Conservation (phyloP, 257 asterid species). For the Solanum tarapatanum region DNA sequence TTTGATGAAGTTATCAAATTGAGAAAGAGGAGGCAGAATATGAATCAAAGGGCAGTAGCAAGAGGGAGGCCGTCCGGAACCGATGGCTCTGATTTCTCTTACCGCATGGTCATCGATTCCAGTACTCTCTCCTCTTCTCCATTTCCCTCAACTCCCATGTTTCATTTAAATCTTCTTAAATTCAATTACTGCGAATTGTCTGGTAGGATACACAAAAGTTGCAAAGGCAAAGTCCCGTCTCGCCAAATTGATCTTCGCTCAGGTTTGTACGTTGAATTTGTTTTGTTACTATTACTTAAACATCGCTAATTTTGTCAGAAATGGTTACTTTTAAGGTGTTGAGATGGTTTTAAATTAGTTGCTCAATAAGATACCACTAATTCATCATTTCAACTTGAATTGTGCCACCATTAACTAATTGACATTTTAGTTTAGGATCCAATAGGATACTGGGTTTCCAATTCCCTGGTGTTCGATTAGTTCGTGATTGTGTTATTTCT, state of each 20-base stretch:
- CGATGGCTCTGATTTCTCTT: conserved; percentile 81
- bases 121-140: conserved; percentile 14
- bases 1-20: neutral
- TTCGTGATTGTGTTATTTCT: neutral
- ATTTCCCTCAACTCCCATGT: neutral
- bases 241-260: conserved; percentile 34
- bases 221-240: conserved; percentile 61
- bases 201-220: conserved; percentile 58
- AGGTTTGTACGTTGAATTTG: conserved; percentile 26
- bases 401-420: no score
- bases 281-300: neutral
- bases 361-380: no score
- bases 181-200: neutral
- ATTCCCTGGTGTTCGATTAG: no score
- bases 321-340: no score
- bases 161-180: neutral
- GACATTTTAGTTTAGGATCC: no score
- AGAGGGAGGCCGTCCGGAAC: conserved; percentile 62
- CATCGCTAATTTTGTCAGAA: neutral
- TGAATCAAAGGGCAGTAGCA: conserved; percentile 32
- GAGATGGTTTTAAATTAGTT: no score
- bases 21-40: neutral
- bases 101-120: conserved; percentile 84
- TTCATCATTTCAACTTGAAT: no score
- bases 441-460: no score